Base-by-base conservation (phyloP, 2,329 filamentous ascomycete genomes). In the Neonectria ditissima region DNA sequence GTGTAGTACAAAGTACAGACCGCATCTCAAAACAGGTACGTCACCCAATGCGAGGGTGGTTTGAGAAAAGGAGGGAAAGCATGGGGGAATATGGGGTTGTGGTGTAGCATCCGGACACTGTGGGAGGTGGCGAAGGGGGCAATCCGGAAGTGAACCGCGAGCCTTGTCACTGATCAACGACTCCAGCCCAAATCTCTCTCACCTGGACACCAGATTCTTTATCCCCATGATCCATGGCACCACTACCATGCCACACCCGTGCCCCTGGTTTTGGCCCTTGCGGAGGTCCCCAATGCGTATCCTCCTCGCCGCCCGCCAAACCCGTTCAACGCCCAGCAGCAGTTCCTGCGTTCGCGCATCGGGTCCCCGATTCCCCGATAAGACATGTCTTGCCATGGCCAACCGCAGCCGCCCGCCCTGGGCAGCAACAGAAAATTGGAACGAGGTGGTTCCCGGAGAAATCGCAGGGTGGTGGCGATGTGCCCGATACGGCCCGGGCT, bases 31-130 rank as follows among this genome's bases (percentile, higher is more conserved):
- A 18, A 20, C 13, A 37, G 8, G 18, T 26, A 51, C 45, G 47
- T 18, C 37, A 52, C 18, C 55, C 18, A 26, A 48, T 14, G 11
- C 26, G n/a, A 53, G 56, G 51, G 14, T 45, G 44, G 45, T 20
- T 47, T 37, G 26, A 48, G 41, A n/a, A n/a, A 39, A 47, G 16
- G 14, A 11, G 18, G 24, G 22, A 50, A 54, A 44, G 44, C 11
- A 50, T 26, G 48, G 60, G 34, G 55, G 60, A 55, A 32, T 59
- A 59, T 59, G 55, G 41, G 55, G 48, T 59, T 59, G 50, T 44
- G 30, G 22, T 50, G 53, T 52, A n/a, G 28, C 22, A 53, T 52
- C 37, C 47, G 53, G 37, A 52, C 45, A 51, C 39, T 51, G 32
- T 45, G 53, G 22, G 41, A 45, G 53, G 53, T 62, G 59, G 59